Conservation (phyloP, 1,284 basidiomycete species). For the Irpex sp. region DNA sequence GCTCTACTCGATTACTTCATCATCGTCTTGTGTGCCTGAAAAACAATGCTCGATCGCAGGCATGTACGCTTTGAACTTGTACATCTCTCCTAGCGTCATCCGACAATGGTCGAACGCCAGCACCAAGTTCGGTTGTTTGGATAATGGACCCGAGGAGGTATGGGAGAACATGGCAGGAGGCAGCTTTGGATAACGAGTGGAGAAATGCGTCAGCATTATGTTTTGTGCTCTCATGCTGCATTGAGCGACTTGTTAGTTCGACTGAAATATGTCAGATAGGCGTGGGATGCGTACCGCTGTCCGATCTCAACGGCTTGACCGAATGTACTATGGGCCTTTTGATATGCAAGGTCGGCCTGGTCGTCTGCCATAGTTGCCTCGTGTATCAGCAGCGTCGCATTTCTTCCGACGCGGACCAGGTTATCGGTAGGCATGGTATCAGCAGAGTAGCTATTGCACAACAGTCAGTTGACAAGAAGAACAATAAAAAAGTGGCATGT, state of each 20-base stretch:
- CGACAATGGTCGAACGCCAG: constrained; percentile 82
- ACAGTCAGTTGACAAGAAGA: not conserved
- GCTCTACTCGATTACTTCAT: constrained; percentile 36
- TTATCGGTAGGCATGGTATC: constrained; percentile 81
- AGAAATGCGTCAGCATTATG: constrained; percentile 92
- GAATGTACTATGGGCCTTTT: constrained; percentile 88
- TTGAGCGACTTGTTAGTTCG: not conserved
- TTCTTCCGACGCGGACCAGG: constrained; percentile 63
- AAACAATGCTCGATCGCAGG: constrained; percentile 70
- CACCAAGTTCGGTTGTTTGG: constrained; percentile 43
- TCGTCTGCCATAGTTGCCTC: constrained; percentile 90
- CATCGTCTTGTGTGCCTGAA: constrained; percentile 51
- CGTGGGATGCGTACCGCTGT: constrained; percentile 42
- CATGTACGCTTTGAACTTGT: constrained; percentile 76
- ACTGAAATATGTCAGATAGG: not conserved
- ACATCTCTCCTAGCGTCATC: constrained; percentile 73
- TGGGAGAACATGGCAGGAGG: constrained; percentile 24
- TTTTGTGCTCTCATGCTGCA: constrained; percentile 79
- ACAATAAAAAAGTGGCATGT: constrained; percentile 8
- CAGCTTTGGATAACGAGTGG: constrained; percentile 88
- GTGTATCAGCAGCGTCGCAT: constrained; percentile 85
- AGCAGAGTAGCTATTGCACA: constrained; percentile 64
- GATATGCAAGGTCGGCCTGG: constrained; percentile 65
- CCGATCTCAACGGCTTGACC: constrained; percentile 84
- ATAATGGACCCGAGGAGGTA: constrained; percentile 2